Evolutionary conservation across 306 rosid genomes (phyloP), one percentile per base, ranked within the genome.

Genomic region (Castanea sativa): DNA sequence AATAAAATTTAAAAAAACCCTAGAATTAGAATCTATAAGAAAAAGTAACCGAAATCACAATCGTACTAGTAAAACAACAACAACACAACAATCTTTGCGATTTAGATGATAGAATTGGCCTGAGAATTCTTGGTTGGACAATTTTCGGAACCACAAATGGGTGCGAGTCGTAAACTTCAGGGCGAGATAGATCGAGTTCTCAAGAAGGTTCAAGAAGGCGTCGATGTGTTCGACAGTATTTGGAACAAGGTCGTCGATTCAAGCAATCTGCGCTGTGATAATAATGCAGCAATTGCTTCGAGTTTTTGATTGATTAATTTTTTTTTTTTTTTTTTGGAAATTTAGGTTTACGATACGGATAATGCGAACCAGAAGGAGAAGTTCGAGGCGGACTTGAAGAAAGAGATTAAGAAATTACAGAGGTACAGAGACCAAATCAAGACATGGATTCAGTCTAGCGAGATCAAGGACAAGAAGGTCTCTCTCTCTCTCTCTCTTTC

Each of bases 161-260:
- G 98, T 35, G 99, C 99, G 67, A 95, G 99, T 85, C 92, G 99
- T 75, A 95, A 95, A 84, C 99, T 95, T 71, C 99, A 95, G 88
- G 99, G 99, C 7, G 99, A 95, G 88, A 95, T 95, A 45, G 99
- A 95, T 90, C 94, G 99, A 4, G 99, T 95, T 86, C 94, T 95
- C 15, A 95, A 92, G 91, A 95, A 92, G 92, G 99, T 92, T 12
- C 99, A 95, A 38, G 99, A 95, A 89, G 98, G 99, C 56, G 98
- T 95, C 8, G 99, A 95, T 65, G 96, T 95, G 74, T 95, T 95
- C 83, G 99, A 91, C 73, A 90, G 95, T 78, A 95, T 95, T 73
- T 92, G 99, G 99, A 95, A 92, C 81, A 95, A 95, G 99, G 99
- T 94, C 33, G 33, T 76, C 70, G 55, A 73, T 41, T 43, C 53